Conservation (phyloP, 768 basidiomycete genomes). For the Tulasnella sp. region DNA sequence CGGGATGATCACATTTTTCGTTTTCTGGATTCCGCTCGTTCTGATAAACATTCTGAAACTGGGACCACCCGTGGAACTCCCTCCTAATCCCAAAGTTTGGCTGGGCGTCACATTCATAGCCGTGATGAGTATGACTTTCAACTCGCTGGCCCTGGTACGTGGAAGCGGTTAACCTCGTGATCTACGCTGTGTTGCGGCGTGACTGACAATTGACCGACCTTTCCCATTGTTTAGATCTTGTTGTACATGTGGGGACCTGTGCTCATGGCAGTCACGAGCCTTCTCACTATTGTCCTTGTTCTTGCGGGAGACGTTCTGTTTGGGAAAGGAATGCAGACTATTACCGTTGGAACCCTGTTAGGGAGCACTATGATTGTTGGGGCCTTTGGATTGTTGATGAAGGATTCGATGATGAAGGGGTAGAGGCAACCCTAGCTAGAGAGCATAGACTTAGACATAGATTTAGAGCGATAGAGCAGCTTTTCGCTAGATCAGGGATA, state of each 20-base stretch:
- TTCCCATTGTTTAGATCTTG: conserved; percentile 51
- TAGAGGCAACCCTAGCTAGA: background rate
- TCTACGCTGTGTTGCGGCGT: background rate
- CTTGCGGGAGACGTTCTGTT: conserved; percentile 74
- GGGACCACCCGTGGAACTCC: conserved; percentile 51
- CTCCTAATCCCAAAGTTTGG: conserved; percentile 46
- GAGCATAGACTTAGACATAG: background rate
- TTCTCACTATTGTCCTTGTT: conserved; percentile 92
- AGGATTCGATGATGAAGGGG: conserved; percentile 53
- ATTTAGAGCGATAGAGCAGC: background rate
- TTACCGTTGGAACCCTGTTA: conserved; percentile 67
- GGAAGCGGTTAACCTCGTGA: background rate
- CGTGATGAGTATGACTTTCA: conserved; percentile 70
- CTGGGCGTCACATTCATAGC: conserved; percentile 64
- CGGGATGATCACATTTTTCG: conserved; percentile 22
- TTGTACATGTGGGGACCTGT: conserved; percentile 86
- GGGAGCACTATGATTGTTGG: conserved; percentile 76
- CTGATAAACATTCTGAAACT: conserved; percentile 16
- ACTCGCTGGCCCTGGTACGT: conserved; percentile 78
- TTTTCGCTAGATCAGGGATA: background rate
- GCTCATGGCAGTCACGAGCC: conserved; percentile 79
- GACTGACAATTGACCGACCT: background rate
- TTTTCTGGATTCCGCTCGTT: conserved; percentile 23
- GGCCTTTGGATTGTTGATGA: conserved; percentile 76
- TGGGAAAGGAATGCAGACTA: conserved; percentile 53